Evolutionary conservation across 352 stramenopile genomes (phyloP).

Genomic region (Globisporangium sylvaticum): DNA sequence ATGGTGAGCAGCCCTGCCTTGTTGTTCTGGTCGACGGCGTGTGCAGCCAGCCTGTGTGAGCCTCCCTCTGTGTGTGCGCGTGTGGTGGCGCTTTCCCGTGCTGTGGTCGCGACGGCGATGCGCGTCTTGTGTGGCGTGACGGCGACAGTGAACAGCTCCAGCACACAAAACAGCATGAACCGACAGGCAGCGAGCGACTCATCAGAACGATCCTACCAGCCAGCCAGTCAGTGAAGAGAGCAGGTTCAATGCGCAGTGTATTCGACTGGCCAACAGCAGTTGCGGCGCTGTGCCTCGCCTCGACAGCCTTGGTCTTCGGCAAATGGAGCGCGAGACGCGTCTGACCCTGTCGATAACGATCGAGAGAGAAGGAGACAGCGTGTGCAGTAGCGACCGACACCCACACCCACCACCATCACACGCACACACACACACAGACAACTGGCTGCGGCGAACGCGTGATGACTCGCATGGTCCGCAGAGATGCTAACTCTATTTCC

Average conservation of each 20-base stretch:
- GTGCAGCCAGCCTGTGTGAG: neutral
- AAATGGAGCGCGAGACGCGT: neutral
- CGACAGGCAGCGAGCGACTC: neutral
- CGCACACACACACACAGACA: neutral
- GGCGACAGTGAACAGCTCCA: neutral
- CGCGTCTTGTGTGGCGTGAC: neutral
- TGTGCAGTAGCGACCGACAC: neutral
- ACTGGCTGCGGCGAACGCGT: neutral
- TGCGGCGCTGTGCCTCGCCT: neutral
- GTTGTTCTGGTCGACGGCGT: neutral
- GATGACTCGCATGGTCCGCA: neutral
- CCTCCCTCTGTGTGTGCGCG: neutral
- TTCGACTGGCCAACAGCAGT: neutral
- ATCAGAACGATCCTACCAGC: neutral
- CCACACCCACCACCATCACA: neutral
- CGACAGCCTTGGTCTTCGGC: too few species aligned
- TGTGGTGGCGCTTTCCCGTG: neutral
- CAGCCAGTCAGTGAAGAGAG: neutral
- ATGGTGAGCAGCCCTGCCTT: conserved; percentile 40
- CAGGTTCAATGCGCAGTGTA: neutral
- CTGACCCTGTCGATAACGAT: neutral
- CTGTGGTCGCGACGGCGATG: neutral
- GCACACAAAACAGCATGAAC: neutral
- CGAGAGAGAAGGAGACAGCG: neutral
- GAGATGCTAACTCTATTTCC: conserved; percentile 6